Conservation (phyloP, 176 grass and related monocot genomes). For the Avena insularis region DNA sequence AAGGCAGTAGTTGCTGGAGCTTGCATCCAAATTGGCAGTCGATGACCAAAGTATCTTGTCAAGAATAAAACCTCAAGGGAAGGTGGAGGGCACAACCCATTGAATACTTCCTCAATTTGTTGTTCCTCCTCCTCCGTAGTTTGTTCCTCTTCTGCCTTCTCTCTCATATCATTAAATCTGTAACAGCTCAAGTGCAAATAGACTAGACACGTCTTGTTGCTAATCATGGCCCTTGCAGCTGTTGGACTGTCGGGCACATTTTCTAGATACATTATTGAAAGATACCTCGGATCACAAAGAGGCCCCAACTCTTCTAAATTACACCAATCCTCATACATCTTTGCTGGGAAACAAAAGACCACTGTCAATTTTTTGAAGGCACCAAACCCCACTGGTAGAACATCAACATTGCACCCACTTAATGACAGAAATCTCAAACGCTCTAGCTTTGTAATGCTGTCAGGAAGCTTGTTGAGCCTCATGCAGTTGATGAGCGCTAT, state of each 20-base stretch:
- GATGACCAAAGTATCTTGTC: not conserved
- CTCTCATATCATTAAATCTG: not conserved
- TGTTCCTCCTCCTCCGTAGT: not conserved
- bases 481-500: not conserved
- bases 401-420: not conserved
- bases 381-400: not conserved
- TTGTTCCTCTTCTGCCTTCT: not conserved
- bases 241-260: not conserved
- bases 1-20: not conserved
- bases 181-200: not conserved
- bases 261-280: not conserved
- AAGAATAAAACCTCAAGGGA: not conserved
- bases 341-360: not conserved
- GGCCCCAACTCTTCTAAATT: not conserved
- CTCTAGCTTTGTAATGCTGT: not conserved
- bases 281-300: not conserved
- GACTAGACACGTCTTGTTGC: not conserved
- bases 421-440: not conserved
- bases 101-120: not conserved
- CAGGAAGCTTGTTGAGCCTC: constrained; percentile 1
- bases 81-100: constrained; percentile 24
- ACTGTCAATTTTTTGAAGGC: not conserved
- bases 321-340: not conserved
- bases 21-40: constrained; percentile 12
- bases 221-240: not conserved